Base-by-base conservation (phyloP, 371 early-diverging fungal genomes). In the Chytridium lagenaria region DNA sequence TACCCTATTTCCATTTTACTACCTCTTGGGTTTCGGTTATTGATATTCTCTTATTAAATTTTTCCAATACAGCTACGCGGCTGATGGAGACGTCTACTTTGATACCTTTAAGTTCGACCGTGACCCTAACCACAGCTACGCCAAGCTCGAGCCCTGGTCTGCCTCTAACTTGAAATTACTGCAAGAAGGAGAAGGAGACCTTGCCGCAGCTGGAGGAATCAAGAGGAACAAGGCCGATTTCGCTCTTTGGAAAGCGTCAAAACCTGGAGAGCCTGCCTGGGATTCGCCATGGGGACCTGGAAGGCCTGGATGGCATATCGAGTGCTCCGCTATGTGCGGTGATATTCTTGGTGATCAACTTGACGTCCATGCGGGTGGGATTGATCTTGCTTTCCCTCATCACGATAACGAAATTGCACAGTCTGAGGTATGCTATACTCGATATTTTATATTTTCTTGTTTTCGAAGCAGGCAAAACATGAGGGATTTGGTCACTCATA, bases 271-370 rank as follows among this genome's bases (percentile, higher is more conserved):
- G 83, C 99, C 98, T n/a, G 82, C 87, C 19, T 99, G 99, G 98
- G 83, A 90, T 30, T 95, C 95, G 0, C 95, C 95, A 51, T 99
- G 98, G 98, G 94, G 98, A 52, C 77, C 84, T 94, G 86, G 98
- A 33, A 92, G 99, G 31, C 99, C 99, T 26, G 99, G 99, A 19
- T 99, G 99, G 99, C 99, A 99, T 77, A 99, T 99, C 84, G 99
- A 99, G 85, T 99, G 99, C 91, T 95, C 95, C 22, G 99, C 92
- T 28, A 99, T 99, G 99, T 98, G 99, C 26, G 72, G 94, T 75
- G 97, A 95, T 77, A 90, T 99, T 26, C 83, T 99, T 61, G 97
- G 95, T 23, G 87, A 90, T 33, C 85, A 87, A 38, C 89, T 99
- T 80, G 99, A 99, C 83, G 94, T 99, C 77, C 99, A 99, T 85